Percentiles rank a stretch among this genome's conserved stretches.
Conservation (phyloP, 1,284 basidiomycete species). For the Tilletiaria anomala region DNA sequence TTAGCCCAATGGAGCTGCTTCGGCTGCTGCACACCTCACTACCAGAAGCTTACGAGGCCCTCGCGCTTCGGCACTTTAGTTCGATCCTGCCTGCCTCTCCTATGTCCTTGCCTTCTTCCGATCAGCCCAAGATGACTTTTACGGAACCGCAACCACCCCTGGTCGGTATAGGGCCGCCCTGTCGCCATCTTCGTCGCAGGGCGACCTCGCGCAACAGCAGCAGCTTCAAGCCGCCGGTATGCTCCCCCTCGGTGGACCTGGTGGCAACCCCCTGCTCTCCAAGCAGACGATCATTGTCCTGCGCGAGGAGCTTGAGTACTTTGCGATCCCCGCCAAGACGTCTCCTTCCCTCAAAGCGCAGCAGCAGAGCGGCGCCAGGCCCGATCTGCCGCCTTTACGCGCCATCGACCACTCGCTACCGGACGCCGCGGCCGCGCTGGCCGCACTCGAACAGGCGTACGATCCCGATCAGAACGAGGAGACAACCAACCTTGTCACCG, state of each 20-base stretch:
- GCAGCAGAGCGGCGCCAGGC: too few relatives aligned
- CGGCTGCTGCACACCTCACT: too few relatives aligned
- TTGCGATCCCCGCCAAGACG: slow-evolving; percentile 58
- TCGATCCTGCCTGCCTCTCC: slow-evolving; percentile 89
- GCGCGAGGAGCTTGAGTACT: slow-evolving; percentile 95
- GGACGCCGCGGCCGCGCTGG: neutral
- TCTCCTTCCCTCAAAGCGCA: neutral
- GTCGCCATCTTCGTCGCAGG: neutral
- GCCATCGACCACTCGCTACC: slow-evolving; percentile 4
- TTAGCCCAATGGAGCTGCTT: neutral
- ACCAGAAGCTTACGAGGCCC: too few relatives aligned
- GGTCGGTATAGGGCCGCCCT: slow-evolving; percentile 55
- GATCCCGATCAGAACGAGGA: slow-evolving; percentile 5
- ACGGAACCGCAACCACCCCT: slow-evolving; percentile 61
- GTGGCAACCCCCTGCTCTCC: slow-evolving; percentile 56
- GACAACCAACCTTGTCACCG: slow-evolving; percentile 45
- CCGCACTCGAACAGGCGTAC: neutral
- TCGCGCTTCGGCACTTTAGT: slow-evolving; percentile 49
- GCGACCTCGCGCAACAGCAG: neutral
- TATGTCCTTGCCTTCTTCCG: slow-evolving; percentile 86
- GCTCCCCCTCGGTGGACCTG: slow-evolving; percentile 16
- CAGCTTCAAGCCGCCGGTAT: neutral
- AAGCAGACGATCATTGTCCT: slow-evolving; percentile 98
- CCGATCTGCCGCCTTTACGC: neutral
- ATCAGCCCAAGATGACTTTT: slow-evolving; percentile 73